phyloP scores from a whole-genome alignment of 371 early-diverging fungal genomes.

The Mucor saturninus region DNA sequence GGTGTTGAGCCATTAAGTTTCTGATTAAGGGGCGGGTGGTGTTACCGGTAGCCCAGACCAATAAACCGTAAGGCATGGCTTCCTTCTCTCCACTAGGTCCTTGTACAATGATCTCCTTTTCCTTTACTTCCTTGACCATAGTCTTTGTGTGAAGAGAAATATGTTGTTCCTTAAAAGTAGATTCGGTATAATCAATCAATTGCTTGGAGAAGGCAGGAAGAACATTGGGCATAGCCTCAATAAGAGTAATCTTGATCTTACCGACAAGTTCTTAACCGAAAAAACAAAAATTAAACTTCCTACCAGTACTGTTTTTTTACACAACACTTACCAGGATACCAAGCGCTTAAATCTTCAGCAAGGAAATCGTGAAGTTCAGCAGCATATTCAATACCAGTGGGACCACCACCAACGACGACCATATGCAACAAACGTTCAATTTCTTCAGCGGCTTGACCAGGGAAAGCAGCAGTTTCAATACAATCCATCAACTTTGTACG shows the following conservation, averaged over 20 bases:
- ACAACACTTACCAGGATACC: conserved; percentile 74
- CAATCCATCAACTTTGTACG: conserved; percentile 87
- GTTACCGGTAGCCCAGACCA: conserved; percentile 97
- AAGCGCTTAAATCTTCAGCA: conserved; percentile 78
- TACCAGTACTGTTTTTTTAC: background rate
- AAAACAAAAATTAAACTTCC: too few relatives aligned
- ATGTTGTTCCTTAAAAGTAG: conserved; percentile 84
- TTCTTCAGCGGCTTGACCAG: conserved; percentile 77
- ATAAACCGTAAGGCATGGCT: conserved; percentile 83
- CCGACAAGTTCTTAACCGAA: conserved; percentile 65
- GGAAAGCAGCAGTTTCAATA: conserved; percentile 89
- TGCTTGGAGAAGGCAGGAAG: conserved; percentile 90
- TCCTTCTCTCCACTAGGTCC: conserved; percentile 71
- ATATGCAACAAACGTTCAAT: conserved; percentile 85
- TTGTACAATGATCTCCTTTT: conserved; percentile 80
- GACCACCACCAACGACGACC: conserved; percentile 97
- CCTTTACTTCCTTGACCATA: conserved; percentile 87
- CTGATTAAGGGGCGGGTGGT: conserved; percentile 81
- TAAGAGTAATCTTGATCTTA: conserved; percentile 87
- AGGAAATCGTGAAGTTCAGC: conserved; percentile 95
- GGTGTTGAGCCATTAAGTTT: conserved; percentile 74
- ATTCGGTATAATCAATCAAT: conserved; percentile 91
- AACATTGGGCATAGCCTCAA: conserved; percentile 91
- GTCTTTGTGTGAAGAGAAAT: conserved; percentile 88
- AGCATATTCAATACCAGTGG: conserved; percentile 95